Percentiles rank a stretch among this genome's conserved stretches.
phyloP scores from a whole-genome alignment of 1,284 basidiomycete genomes.

The Porodaedalea pini region DNA sequence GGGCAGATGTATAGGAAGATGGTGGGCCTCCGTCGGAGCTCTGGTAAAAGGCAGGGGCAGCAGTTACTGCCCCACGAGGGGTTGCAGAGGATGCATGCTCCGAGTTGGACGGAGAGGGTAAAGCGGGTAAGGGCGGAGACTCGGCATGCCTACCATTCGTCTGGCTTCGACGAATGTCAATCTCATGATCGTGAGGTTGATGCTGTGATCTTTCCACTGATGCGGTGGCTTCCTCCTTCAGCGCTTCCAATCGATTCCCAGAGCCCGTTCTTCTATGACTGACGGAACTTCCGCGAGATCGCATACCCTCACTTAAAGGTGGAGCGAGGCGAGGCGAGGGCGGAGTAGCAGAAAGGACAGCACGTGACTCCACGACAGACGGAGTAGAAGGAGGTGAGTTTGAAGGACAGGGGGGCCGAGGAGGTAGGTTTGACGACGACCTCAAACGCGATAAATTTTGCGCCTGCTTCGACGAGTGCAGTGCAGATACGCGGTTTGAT shows the following conservation, averaged over 20 bases:
- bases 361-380: slow-evolving; percentile 28
- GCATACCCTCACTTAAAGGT: slow-evolving; percentile 19
- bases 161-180: slow-evolving; percentile 4
- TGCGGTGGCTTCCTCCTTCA: slow-evolving; percentile 56
- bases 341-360: slow-evolving; percentile 25
- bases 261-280: slow-evolving; percentile 56
- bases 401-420: slow-evolving; percentile 38
- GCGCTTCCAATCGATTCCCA: slow-evolving; percentile 50
- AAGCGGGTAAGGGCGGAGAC: slow-evolving; percentile 19
- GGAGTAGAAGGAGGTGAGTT: slow-evolving; percentile 28
- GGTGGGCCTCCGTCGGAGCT: neutral
- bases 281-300: slow-evolving; percentile 45
- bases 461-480: slow-evolving; percentile 3
- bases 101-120: slow-evolving; percentile 16
- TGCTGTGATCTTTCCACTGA: slow-evolving; percentile 25
- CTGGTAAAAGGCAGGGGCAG: neutral
- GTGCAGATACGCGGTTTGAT: slow-evolving; percentile 8
- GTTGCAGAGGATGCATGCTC: slow-evolving; percentile 30
- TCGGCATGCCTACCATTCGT: slow-evolving; percentile 3
- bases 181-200: slow-evolving; percentile 29
- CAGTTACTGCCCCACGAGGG: slow-evolving; percentile 28
- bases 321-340: slow-evolving; percentile 19
- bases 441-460: slow-evolving; percentile 33
- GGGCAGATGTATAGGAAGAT: slow-evolving; percentile 35
- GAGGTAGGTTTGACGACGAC: slow-evolving; percentile 47